Evolutionary conservation across 306 rosid species (phyloP).

Genomic region (Ceratonia siliqua): DNA sequence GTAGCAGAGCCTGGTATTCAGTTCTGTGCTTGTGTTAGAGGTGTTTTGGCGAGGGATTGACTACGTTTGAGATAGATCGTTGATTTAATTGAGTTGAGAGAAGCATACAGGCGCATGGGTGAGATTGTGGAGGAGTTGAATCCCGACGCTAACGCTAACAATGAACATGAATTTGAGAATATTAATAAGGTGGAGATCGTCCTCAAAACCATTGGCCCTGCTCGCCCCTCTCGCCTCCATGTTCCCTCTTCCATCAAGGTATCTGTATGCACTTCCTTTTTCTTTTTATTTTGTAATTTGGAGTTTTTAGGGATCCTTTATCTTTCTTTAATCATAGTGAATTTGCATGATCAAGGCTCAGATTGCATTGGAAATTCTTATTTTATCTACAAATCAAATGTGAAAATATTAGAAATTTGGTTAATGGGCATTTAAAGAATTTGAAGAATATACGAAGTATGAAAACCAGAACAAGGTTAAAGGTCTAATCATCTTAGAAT

Average conservation of each 20-base stretch:
- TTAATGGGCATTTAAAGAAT: neutral
- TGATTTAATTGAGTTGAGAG: neutral
- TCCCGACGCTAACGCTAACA: slow-evolving; percentile 16
- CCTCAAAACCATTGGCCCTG: slow-evolving; percentile 79
- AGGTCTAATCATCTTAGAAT: neutral
- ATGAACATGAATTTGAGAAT: neutral
- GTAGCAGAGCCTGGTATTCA: neutral
- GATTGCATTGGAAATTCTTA: neutral
- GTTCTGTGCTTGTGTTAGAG: neutral
- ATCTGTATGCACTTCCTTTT: neutral
- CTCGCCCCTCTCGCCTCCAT: slow-evolving; percentile 79
- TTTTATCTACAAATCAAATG: neutral
- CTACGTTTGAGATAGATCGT: neutral
- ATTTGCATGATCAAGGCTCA: neutral
- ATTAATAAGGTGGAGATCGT: slow-evolving; percentile 60
- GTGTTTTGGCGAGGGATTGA: neutral
- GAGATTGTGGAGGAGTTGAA: slow-evolving; percentile 55
- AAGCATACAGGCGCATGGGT: slow-evolving; percentile 36
- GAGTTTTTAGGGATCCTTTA: neutral
- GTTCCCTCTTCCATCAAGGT: slow-evolving; percentile 75
- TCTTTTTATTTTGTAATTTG: neutral
- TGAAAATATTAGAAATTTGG: neutral
- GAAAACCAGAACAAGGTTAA: neutral
- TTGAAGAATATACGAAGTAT: neutral
- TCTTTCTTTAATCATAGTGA: neutral